These are phyloP conservation scores for Athelia sp. DNA, from an alignment of 1,284 basidiomycete genomes.

Conservation along the genomic window DNA sequence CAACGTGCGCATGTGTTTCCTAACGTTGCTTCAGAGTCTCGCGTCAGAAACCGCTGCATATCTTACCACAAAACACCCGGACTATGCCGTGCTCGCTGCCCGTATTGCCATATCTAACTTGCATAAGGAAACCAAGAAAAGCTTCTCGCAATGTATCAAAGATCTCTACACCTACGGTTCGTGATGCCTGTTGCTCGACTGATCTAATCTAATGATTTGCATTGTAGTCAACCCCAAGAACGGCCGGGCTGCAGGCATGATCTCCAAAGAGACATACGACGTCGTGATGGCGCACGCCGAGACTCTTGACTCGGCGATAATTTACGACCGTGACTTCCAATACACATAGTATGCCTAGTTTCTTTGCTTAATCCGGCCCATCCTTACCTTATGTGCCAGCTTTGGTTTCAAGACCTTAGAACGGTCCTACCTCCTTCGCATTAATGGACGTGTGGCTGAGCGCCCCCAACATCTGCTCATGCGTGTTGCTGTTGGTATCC, in stretches of 20 bases:
- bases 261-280: conserved; percentile 85
- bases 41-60: conserved; percentile 97
- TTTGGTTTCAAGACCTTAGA: conserved; percentile 99
- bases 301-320: conserved; percentile 88
- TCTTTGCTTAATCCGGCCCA: neutral
- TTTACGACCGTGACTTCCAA: conserved; percentile 97
- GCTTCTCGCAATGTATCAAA: conserved; percentile 87
- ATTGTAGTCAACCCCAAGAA: conserved; percentile 96
- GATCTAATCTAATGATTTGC: conserved; percentile 6
- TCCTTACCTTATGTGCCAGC: conserved; percentile 34
- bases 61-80: conserved; percentile 94
- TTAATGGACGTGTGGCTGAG: conserved; percentile 94
- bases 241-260: conserved; percentile 83
- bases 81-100: conserved; percentile 97
- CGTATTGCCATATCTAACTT: conserved; percentile 98
- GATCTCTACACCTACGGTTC: conserved; percentile 88
- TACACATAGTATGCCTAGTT: conserved; percentile 85
- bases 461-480: conserved; percentile 99
- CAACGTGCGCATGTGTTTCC: neutral
- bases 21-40: conserved; percentile 58
- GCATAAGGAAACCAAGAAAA: conserved; percentile 99
- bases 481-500: conserved; percentile 98
- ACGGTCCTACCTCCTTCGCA: conserved; percentile 93
- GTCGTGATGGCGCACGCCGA: conserved; percentile 83
- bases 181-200: conserved; percentile 16